phyloP scores from a whole-genome alignment of 163 green algal genomes.

The Prototheca stagnorum region DNA sequence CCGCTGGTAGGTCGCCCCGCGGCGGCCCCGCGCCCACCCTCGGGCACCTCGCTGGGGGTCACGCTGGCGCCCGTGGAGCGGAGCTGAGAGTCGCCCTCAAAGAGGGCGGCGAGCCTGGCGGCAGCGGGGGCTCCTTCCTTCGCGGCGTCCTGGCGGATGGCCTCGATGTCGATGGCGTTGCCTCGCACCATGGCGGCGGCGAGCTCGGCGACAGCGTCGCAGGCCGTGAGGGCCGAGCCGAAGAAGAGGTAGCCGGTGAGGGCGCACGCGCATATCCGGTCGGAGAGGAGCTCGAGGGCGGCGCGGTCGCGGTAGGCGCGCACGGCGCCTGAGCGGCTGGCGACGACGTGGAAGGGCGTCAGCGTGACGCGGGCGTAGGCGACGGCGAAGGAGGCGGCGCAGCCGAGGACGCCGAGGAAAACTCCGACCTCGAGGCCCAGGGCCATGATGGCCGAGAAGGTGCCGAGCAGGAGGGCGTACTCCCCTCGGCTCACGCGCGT shows the following conservation, averaged over 20 bases:
- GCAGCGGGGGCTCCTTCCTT: not conserved
- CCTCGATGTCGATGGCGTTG: not conserved
- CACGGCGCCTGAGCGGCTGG: constrained; percentile 20
- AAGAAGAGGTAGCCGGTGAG: constrained; percentile 72
- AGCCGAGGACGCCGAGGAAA: constrained; percentile 32
- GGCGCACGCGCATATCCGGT: constrained; percentile 30
- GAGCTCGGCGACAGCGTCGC: not conserved
- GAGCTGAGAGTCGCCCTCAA: not conserved
- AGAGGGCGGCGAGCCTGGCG: too few relatives aligned
- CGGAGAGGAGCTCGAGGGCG: constrained; percentile 35
- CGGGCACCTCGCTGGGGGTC: too few relatives aligned
- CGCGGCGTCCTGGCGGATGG: not conserved
- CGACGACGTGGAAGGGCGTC: constrained; percentile 22
- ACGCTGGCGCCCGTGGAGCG: not conserved
- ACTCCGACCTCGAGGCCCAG: constrained; percentile 47
- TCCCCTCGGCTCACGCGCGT: constrained; percentile 24
- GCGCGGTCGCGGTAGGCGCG: constrained; percentile 26
- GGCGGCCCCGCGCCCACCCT: too few relatives aligned
- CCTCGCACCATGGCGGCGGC: constrained; percentile 1
- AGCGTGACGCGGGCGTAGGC: constrained; percentile 30
- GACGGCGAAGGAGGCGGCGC: constrained; percentile 37
- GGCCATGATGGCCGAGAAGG: constrained; percentile 53
- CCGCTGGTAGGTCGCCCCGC: too few relatives aligned
- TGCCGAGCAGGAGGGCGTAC: constrained; percentile 58
- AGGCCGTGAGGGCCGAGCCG: constrained; percentile 25